Percentiles rank a stretch among this genome's conserved stretches.
Evolutionary conservation across 2,329 filamentous ascomycete species (phyloP).

Genomic region (Pseudogymnoascus sp.): DNA sequence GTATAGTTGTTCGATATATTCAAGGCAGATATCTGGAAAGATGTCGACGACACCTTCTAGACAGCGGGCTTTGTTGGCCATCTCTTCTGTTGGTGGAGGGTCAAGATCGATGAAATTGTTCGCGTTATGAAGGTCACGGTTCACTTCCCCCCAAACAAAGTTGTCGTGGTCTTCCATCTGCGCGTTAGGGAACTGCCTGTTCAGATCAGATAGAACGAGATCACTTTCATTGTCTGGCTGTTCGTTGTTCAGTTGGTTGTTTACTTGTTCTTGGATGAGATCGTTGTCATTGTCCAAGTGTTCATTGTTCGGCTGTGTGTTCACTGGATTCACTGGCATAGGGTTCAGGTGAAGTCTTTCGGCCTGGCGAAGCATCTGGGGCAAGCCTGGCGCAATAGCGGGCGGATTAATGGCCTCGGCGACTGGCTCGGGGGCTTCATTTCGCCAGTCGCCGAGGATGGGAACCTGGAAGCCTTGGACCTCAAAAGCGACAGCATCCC

Average conservation of each 20-base stretch:
- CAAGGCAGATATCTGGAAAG: constrained; percentile 40
- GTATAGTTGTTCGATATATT: constrained; percentile 35
- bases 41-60: constrained; percentile 33
- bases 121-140: constrained; percentile 3
- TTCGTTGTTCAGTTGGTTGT: background rate
- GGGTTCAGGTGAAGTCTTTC: background rate
- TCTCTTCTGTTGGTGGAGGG: constrained; percentile 1
- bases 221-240: background rate
- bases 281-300: background rate
- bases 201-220: background rate
- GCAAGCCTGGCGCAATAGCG: background rate
- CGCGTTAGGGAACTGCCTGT: background rate
- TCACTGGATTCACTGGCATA: background rate
- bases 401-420: background rate
- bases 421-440: background rate
- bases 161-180: constrained; percentile 12
- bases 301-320: background rate
- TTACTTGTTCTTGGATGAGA: background rate
- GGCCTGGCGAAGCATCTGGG: background rate
- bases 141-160: background rate
- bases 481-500: background rate
- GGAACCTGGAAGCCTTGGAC: background rate
- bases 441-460: background rate
- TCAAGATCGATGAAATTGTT: constrained; percentile 6
- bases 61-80: constrained; percentile 21